Evolutionary conservation across 257 asterid species (phyloP).

Genomic region (Ophiorrhiza pumila): DNA sequence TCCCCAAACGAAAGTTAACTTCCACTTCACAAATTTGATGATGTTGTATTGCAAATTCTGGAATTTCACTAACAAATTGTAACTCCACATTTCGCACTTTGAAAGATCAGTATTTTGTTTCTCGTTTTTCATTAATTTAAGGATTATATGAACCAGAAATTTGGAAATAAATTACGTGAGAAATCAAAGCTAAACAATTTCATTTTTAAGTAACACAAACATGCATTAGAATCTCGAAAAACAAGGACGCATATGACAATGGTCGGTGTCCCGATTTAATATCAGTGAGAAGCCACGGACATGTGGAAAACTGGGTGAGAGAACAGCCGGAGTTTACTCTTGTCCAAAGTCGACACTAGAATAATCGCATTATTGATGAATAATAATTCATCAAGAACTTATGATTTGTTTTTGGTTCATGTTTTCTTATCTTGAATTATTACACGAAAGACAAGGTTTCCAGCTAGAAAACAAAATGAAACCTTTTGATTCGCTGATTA

Average conservation of each 20-base stretch:
- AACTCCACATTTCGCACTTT: too few species aligned
- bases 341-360: background rate
- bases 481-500: background rate
- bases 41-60: too few species aligned
- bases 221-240: background rate
- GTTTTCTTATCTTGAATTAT: background rate
- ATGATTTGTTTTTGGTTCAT: background rate
- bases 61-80: too few species aligned
- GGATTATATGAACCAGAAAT: too few species aligned
- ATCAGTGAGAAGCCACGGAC: background rate
- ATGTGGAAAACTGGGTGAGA: background rate
- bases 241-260: background rate
- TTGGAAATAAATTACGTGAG: too few species aligned
- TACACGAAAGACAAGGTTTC: background rate
- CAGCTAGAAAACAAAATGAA: background rate
- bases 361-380: slow-evolving; percentile 3
- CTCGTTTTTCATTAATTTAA: too few species aligned
- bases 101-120: too few species aligned
- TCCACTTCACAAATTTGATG: too few species aligned
- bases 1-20: too few species aligned
- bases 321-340: background rate
- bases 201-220: too few species aligned
- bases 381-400: background rate
- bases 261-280: background rate
- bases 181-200: too few species aligned